Evolutionary conservation across 768 basidiomycete genomes (phyloP).

Genomic region (Epithele typhae): DNA sequence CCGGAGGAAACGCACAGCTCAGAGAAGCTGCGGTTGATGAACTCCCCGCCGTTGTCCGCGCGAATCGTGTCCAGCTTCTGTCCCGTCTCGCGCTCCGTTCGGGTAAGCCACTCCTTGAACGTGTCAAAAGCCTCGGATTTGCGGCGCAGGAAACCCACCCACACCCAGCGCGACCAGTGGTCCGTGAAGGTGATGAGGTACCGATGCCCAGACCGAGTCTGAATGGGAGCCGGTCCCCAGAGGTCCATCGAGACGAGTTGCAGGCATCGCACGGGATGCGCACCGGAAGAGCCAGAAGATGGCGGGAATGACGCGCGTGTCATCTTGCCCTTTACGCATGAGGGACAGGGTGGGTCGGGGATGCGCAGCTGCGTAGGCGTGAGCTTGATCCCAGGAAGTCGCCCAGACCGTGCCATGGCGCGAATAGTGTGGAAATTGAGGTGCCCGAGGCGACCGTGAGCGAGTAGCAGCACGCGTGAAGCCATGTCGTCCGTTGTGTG

Average conservation of each 20-base stretch:
- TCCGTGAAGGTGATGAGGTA: constrained; percentile 23
- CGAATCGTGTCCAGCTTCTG: constrained; percentile 16
- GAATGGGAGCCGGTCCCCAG: constrained; percentile 14
- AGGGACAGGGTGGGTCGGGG: neutral
- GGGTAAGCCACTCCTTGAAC: constrained; percentile 3
- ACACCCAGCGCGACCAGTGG: constrained; percentile 8
- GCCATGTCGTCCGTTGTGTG: too few relatives aligned
- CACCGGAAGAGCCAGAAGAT: too few relatives aligned
- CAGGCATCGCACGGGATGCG: neutral
- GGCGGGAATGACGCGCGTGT: constrained; percentile 3
- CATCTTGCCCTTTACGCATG: constrained; percentile 6
- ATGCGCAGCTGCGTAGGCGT: neutral
- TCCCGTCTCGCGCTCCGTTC: neutral
- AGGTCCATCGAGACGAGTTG: constrained; percentile 17
- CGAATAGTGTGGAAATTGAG: too few relatives aligned
- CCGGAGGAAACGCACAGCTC: constrained; percentile 11
- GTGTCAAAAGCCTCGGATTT: constrained; percentile 3
- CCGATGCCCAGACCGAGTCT: constrained; percentile 4
- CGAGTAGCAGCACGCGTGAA: too few relatives aligned
- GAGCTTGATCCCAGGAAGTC: constrained; percentile 2
- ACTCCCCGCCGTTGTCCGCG: constrained; percentile 24
- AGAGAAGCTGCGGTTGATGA: constrained; percentile 1
- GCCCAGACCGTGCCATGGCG: too few relatives aligned
- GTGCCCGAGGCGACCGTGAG: too few relatives aligned
- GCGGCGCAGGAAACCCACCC: constrained; percentile 6